phyloP scores from a whole-genome alignment of 1,139 yeast species.

The Pichia sp. region DNA sequence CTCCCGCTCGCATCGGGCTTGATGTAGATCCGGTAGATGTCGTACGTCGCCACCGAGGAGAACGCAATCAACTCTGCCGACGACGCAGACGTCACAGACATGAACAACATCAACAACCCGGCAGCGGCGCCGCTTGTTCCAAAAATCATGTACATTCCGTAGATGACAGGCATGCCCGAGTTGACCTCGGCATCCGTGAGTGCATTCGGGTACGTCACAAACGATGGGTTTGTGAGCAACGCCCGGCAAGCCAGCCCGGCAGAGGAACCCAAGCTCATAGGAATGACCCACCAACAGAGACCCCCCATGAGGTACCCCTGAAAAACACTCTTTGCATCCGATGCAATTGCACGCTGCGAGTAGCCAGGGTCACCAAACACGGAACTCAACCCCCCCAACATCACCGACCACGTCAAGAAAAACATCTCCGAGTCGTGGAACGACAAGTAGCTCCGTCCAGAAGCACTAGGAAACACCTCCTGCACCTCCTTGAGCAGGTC shows the following conservation, averaged over 20 bases:
- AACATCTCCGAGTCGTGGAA: conserved; percentile 37
- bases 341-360: conserved; percentile 39
- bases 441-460: conserved; percentile 45
- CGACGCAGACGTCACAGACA: conserved; percentile 48
- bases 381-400: conserved; percentile 25
- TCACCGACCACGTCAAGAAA: conserved; percentile 25
- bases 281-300: conserved; percentile 43
- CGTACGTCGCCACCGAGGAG: conserved; percentile 45
- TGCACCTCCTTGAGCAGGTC: conserved; percentile 38
- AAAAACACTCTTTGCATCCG: conserved; percentile 33
- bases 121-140: conserved; percentile 45
- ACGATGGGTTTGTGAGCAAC: conserved; percentile 36
- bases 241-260: conserved; percentile 38
- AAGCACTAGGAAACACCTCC: conserved; percentile 35
- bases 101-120: conserved; percentile 44
- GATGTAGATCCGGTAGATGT: conserved; percentile 43
- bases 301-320: conserved; percentile 43
- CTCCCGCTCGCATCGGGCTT: conserved; percentile 43
- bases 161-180: conserved; percentile 44
- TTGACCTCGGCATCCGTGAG: conserved; percentile 28
- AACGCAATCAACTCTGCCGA: conserved; percentile 48
- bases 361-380: conserved; percentile 31
- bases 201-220: conserved; percentile 27
- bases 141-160: conserved; percentile 40
- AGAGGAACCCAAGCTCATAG: conserved; percentile 41